phyloP scores from a whole-genome alignment of 2,329 filamentous ascomycete species.

The Blumeria graminis region DNA sequence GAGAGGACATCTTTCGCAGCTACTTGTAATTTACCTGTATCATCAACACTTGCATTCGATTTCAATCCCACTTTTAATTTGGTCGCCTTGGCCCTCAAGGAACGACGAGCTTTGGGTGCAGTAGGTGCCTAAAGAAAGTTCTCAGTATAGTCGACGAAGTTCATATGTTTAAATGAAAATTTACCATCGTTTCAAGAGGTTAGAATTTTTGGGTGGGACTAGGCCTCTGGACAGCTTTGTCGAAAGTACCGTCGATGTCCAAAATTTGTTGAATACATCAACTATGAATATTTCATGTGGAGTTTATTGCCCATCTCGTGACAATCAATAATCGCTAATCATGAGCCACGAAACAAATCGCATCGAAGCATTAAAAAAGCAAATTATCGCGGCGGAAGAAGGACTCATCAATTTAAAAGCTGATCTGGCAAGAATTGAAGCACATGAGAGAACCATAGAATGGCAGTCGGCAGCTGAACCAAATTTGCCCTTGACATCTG shows the following conservation, averaged over 20 bases:
- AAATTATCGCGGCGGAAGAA: slow-evolving; percentile 24
- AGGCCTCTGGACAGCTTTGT: too few relatives aligned
- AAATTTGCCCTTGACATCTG: slow-evolving; percentile 42
- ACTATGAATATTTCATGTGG: too few relatives aligned
- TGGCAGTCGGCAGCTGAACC: neutral
- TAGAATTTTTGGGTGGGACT: too few relatives aligned
- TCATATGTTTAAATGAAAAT: neutral
- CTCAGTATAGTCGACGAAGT: slow-evolving; percentile 12
- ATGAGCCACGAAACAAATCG: slow-evolving; percentile 18
- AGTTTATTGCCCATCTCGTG: neutral
- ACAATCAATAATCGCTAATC: too few relatives aligned
- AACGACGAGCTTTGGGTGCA: slow-evolving; percentile 26
- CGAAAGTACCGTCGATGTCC: too few relatives aligned
- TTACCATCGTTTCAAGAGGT: too few relatives aligned
- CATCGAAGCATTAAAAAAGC: slow-evolving; percentile 19
- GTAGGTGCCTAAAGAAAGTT: slow-evolving; percentile 17
- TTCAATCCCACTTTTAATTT: slow-evolving; percentile 15
- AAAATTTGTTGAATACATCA: too few relatives aligned
- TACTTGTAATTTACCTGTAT: too few relatives aligned
- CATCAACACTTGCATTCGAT: too few relatives aligned
- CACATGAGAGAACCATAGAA: neutral
- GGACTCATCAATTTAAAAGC: slow-evolving; percentile 22
- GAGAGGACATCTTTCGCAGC: slow-evolving; percentile 17
- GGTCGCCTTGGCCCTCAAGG: slow-evolving; percentile 30
- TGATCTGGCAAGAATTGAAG: slow-evolving; percentile 18